phyloP scores from a whole-genome alignment of 2,329 filamentous ascomycete species.

The Pyrenophora tritici-repentis region DNA sequence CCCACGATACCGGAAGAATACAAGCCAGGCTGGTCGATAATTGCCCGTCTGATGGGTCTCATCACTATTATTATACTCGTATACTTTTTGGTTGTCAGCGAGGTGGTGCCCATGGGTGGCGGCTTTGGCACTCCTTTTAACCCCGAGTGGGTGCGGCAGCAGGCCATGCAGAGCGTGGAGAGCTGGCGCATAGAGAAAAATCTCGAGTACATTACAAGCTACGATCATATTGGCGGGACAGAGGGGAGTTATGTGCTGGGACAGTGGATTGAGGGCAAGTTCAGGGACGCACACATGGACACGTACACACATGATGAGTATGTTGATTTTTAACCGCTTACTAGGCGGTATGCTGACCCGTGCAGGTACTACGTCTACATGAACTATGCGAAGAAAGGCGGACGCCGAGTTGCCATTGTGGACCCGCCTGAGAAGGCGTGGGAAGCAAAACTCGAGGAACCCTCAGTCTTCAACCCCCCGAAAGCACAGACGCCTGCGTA shows the following conservation, averaged over 20 bases:
- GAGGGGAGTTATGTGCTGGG: slow-evolving; percentile 88
- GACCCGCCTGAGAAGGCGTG: slow-evolving; percentile 70
- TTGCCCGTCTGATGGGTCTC: slow-evolving; percentile 75
- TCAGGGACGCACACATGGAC: slow-evolving; percentile 73
- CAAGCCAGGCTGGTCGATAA: slow-evolving; percentile 64
- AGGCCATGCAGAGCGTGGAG: slow-evolving; percentile 75
- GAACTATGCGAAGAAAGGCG: slow-evolving; percentile 82
- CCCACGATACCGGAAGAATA: slow-evolving; percentile 55
- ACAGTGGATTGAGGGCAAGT: slow-evolving; percentile 80
- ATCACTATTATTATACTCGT: slow-evolving; percentile 76
- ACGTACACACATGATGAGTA: slow-evolving; percentile 72
- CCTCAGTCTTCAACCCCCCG: slow-evolving; percentile 66
- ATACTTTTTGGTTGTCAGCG: slow-evolving; percentile 84
- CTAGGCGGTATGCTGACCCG: slow-evolving; percentile 18
- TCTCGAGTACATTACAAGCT: slow-evolving; percentile 76
- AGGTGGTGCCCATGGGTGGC: slow-evolving; percentile 74
- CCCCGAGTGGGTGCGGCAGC: slow-evolving; percentile 77
- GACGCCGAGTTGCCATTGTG: slow-evolving; percentile 80
- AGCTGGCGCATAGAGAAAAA: slow-evolving; percentile 66
- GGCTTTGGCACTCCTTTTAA: slow-evolving; percentile 71
- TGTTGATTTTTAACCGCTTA: slow-evolving; percentile 13
- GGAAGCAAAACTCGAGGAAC: slow-evolving; percentile 84
- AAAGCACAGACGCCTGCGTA: slow-evolving; percentile 73
- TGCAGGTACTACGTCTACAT: slow-evolving; percentile 77
- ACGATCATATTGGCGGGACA: slow-evolving; percentile 91